Evolutionary conservation across 768 basidiomycete genomes (phyloP).

Genomic region (Trametes cinnabarina): DNA sequence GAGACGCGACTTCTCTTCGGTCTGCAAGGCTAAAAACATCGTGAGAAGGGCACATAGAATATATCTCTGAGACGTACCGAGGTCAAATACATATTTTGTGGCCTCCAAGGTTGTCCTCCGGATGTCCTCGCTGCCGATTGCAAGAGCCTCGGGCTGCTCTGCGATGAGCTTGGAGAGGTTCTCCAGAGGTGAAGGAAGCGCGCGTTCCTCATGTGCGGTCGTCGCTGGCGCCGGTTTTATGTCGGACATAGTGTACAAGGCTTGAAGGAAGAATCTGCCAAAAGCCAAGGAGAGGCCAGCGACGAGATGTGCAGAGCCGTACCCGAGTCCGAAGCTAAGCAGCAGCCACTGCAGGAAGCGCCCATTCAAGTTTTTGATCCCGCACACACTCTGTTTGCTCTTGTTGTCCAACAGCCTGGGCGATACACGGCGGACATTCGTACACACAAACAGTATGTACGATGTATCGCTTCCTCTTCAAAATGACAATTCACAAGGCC

Average conservation of each 20-base stretch:
- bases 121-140: slow-evolving; percentile 52
- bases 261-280: not conserved
- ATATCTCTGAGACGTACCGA: slow-evolving; percentile 49
- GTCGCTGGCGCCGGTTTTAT: not conserved
- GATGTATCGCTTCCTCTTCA: too few species aligned
- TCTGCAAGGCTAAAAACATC: slow-evolving; percentile 51
- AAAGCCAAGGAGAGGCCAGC: not conserved
- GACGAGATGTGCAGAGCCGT: not conserved
- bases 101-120: slow-evolving; percentile 59
- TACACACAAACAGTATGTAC: too few species aligned
- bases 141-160: slow-evolving; percentile 51
- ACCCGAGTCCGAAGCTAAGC: not conserved
- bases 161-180: slow-evolving; percentile 56
- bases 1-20: slow-evolving; percentile 63
- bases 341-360: not conserved
- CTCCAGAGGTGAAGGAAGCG: slow-evolving; percentile 43
- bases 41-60: slow-evolving; percentile 5
- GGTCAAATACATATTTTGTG: slow-evolving; percentile 74
- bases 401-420: slow-evolving; percentile 18
- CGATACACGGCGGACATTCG: slow-evolving; percentile 8
- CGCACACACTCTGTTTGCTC: slow-evolving; percentile 14
- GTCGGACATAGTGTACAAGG: not conserved
- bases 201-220: slow-evolving; percentile 1
- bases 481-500: not conserved
- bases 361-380: slow-evolving; percentile 16